phyloP scores from a whole-genome alignment of 2,329 filamentous ascomycete species.

The Lachnum nothofagi region DNA sequence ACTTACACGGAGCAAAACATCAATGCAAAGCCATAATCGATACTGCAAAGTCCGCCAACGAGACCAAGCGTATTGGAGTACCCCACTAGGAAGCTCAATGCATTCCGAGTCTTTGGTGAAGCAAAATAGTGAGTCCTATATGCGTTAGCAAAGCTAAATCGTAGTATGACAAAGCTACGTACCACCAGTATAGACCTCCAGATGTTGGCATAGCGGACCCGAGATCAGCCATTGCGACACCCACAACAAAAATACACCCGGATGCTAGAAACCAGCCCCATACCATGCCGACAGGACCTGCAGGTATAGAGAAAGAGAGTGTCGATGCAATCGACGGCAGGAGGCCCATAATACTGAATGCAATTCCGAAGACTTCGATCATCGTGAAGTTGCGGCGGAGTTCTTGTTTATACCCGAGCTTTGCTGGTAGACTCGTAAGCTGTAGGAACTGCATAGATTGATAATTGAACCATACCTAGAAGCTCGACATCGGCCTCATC shows the following conservation, averaged over 20 bases:
- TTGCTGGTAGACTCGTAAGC: constrained; percentile 14
- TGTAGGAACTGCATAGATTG: background rate
- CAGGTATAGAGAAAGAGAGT: constrained; percentile 52
- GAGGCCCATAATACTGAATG: constrained; percentile 57
- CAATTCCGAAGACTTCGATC: constrained; percentile 57
- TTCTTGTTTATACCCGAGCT: constrained; percentile 48
- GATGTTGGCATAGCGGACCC: constrained; percentile 53
- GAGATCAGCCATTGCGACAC: constrained; percentile 53
- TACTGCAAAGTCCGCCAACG: constrained; percentile 57
- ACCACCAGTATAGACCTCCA: constrained; percentile 50
- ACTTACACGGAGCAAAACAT: constrained; percentile 52
- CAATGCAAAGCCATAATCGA: constrained; percentile 52
- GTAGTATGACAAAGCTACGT: constrained; percentile 2
- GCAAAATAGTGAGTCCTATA: constrained; percentile 56
- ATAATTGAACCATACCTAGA: constrained; percentile 23
- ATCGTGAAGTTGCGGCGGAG: constrained; percentile 56
- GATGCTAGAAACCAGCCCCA: constrained; percentile 59
- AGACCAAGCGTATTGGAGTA: constrained; percentile 58
- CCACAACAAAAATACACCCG: constrained; percentile 53
- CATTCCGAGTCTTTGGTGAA: constrained; percentile 49
- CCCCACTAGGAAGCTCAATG: constrained; percentile 55
- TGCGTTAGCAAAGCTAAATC: background rate
- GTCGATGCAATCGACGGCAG: constrained; percentile 57
- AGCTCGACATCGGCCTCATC: constrained; percentile 32
- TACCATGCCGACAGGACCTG: constrained; percentile 56